Evolutionary conservation across 345 rosid genomes (phyloP), one percentile per base, ranked within the genome.

Genomic region (Gossypium stocksii): DNA sequence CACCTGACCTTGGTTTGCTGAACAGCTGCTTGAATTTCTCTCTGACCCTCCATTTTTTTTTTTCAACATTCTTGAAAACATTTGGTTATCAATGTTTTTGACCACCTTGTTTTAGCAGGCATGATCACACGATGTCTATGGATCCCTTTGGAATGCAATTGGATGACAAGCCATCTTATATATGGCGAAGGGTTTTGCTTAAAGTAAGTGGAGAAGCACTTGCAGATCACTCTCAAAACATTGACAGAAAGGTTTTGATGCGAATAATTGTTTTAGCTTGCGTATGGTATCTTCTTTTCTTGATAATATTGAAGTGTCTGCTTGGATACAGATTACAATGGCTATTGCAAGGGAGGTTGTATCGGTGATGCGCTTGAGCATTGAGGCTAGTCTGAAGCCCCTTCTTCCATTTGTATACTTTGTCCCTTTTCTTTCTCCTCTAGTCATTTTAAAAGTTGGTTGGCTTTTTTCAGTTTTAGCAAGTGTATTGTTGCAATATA

Each of bases 131-230:
- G 76, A 60, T 94, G 68, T 73, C 93, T 53, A 75, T 88, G 82
- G 73, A 85, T 81, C 76, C 89, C 51, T 86, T 85, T 66, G 90
- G 87, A 61, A 71, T 86, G 84, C 82, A 82, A 64, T 78, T 86
- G 77, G 76, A 52, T 75, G 88, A 82, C 2, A 86, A 82, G 14
- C 85, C 86, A 59, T 84, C 97, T 52, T 76, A 75, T 80, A 94
- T 83, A 81, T 94, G 98, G 97, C 89, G 70, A 80, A 92, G 98
- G 83, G 98, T 91, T 72, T 87, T 92, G 84, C 98, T 94, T 74
- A 94, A 94, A 86, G 98, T 94, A 52, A 94, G 97, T 63, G 98
- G 97, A 72, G 97, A 94, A 89, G 98, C 98, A 71, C 98, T 94
- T 75, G 97, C 98, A 0, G 97, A 94, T 79, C 85, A 79, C 22